phyloP scores from a whole-genome alignment of 1,284 basidiomycete genomes.

The Blastosporella zonata region DNA sequence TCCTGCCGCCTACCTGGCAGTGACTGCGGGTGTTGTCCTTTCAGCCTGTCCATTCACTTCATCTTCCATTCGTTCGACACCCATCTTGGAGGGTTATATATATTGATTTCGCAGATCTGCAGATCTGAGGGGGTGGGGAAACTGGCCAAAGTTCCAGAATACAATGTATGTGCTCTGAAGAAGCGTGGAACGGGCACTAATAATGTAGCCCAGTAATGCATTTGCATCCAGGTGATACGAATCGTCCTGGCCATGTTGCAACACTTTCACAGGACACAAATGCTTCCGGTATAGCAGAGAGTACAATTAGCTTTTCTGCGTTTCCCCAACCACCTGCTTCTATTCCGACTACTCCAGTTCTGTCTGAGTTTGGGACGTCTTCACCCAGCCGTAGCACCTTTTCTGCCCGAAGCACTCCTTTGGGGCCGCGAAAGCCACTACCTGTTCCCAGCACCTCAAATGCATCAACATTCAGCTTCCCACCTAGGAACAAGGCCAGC shows the following conservation, averaged over 20 bases:
- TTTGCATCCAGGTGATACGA: conserved; percentile 11
- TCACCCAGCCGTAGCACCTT: conserved; percentile 17
- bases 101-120: conserved; percentile 3
- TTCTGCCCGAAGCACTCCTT: conserved; percentile 11
- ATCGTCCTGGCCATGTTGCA: conserved; percentile 30
- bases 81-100: conserved; percentile 1
- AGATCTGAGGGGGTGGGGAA: conserved; percentile 4
- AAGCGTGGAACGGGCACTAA: background rate
- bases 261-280: conserved; percentile 43
- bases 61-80: conserved; percentile 12
- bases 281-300: conserved; percentile 53
- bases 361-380: conserved; percentile 24
- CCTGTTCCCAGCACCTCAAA: conserved; percentile 9
- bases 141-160: background rate
- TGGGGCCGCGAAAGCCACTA: conserved; percentile 13
- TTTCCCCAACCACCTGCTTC: conserved; percentile 42
- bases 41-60: conserved; percentile 1
- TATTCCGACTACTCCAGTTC: conserved; percentile 33
- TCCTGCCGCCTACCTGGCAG: conserved; percentile 1
- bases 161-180: conserved; percentile 6
- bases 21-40: background rate
- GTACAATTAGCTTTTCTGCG: conserved; percentile 48
- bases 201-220: conserved; percentile 15
- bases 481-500: background rate
- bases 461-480: background rate